Conservation (phyloP, 257 asterid genomes). For the Solanum piurae region DNA sequence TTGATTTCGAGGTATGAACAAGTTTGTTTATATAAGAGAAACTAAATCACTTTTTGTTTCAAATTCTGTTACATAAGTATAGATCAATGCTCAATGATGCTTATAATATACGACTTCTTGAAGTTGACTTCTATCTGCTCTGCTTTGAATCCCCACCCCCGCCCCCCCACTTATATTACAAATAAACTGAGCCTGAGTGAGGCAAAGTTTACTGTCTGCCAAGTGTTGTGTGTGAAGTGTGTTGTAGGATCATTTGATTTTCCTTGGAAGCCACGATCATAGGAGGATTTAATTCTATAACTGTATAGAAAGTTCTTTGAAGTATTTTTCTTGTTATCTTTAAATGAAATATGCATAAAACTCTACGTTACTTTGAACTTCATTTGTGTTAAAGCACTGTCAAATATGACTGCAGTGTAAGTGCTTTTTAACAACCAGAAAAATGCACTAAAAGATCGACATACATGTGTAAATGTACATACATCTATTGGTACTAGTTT, state of each 20-base stretch:
- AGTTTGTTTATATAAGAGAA: neutral
- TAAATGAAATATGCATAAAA: neutral
- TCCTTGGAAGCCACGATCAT: neutral
- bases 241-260: neutral
- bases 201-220: neutral
- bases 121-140: neutral
- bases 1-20: neutral
- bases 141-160: neutral
- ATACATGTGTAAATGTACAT: neutral
- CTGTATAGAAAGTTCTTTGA: neutral
- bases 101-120: neutral
- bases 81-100: neutral
- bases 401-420: neutral
- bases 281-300: neutral
- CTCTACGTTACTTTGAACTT: neutral
- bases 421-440: neutral
- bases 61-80: neutral
- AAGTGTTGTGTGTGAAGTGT: neutral
- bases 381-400: neutral
- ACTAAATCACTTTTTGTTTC: neutral
- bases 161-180: neutral
- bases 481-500: neutral
- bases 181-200: neutral
- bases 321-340: neutral
- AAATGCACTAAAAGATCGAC: neutral